Evolutionary conservation across 176 grass and related monocot species (phyloP), one percentile per base, ranked within the genome.

Genomic region (Oryza brachyantha): DNA sequence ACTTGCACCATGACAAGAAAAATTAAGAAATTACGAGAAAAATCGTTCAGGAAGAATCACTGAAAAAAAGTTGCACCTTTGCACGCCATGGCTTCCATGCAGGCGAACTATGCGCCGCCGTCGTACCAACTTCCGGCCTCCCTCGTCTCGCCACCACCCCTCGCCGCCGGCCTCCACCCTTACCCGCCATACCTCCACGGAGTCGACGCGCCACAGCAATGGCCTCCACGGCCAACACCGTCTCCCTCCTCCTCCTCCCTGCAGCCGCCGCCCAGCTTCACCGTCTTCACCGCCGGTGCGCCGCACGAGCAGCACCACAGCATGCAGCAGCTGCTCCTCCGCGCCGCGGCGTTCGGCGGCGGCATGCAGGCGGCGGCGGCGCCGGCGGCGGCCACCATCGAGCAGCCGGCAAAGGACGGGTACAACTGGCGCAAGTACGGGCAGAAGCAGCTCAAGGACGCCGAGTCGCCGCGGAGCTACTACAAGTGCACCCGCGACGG

Each of bases 381-480:
- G 1, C 25, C 17, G 62, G 27, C 79, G 84, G 29, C 73, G 38
- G 13, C 54, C 12, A 52, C 60, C 1, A 75, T 96, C 52, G 93
- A 93, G 64, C 91, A 90, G 81, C 93, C 93, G 66, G 84, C 67
- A 19, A 88, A 93, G 36, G 93, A 93, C 71, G 93, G 93, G 31
- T 96, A 93, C 90, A 93, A 88, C 75, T 93, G 90, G 93, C 74
- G 93, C 60, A 96, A 96, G 79, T 96, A 93, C 29, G 87, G 90
- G 76, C 93, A 96, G 81, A 96, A 96, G 81, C 85, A 96, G 77
- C 80, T 96, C 76, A 96, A 96, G 86, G 85, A 87, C 73, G 82
- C 87, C 45, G 88, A 93, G 85, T 96, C 81, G 63, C 90, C 93
- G 5, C 78, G 86, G 81, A 96, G 90, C 83, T 93, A 96, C 79